Base-by-base conservation (phyloP, 2,329 filamentous ascomycete genomes). In the Chaetoscypha palmicola region DNA sequence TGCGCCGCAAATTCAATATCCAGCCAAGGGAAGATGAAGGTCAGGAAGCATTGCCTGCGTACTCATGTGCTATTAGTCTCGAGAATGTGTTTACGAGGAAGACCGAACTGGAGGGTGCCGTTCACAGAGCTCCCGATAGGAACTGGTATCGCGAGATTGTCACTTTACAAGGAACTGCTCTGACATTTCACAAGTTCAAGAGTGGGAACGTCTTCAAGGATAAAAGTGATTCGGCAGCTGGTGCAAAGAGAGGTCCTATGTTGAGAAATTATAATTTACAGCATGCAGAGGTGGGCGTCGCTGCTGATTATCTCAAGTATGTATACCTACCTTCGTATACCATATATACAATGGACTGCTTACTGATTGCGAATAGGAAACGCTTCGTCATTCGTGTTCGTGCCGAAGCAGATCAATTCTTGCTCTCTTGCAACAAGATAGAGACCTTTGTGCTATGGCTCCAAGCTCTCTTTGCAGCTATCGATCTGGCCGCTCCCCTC, bases 201-300 rank as follows among this genome's bases (percentile, higher is more conserved):
- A 73, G 73, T 53, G 70, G 75, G 40, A 69, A 73, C 21, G 70
- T 70, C 65, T 71, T 72, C 46, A 68, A 63, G 44, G 62, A 59
- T 48, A 66, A 64, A 36, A 72, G 70, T 14, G 72, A 73, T 56
- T 69, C 66, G 54, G 75, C 68, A 21, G 68, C 65, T 31, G 81
- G 64, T 67, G 63, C 74, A 33, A 73, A 66, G 52, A 70, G 65
- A 48, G 76, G 75, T 16, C 69, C 69, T 43, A 64, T 87, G 28
- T 67, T 86, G 50, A 76, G 71, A 59, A 75, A 73, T n/a, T 89
- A 86, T 59, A 83, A 79, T 41, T 69, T 89, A 37, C 74, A 86
- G 51, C 81, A 88, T 59, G 84, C 83, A 17, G 84, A 89, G 62
- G 77, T 83, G 17, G 84, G 84, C 9, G 75, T 88, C 49, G 84